Conservation (phyloP, 768 basidiomycete genomes). For the Suillus hirtellus region DNA sequence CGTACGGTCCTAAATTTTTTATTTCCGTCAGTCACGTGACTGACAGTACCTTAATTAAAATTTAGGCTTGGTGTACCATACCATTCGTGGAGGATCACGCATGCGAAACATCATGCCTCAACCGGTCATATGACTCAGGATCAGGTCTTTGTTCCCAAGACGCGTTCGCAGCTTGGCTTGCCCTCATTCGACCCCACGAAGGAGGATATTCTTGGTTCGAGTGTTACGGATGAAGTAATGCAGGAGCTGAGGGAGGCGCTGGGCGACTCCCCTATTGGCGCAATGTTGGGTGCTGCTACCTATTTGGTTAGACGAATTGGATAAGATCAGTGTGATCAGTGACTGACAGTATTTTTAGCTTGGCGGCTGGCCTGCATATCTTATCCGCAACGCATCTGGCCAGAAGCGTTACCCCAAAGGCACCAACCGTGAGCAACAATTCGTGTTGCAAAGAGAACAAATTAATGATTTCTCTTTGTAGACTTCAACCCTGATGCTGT, state of each 20-base stretch:
- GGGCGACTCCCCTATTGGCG: slow-evolving; percentile 86
- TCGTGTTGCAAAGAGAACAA: neutral
- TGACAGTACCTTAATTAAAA: slow-evolving; percentile 32
- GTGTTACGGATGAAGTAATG: slow-evolving; percentile 65
- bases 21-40: slow-evolving; percentile 23
- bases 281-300: slow-evolving; percentile 48
- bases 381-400: slow-evolving; percentile 82
- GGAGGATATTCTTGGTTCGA: slow-evolving; percentile 65
- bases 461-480: slow-evolving; percentile 19
- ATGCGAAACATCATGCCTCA: slow-evolving; percentile 93
- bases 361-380: slow-evolving; percentile 84
- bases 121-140: slow-evolving; percentile 93
- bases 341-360: slow-evolving; percentile 42
- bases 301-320: slow-evolving; percentile 53
- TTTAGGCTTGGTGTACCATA: slow-evolving; percentile 85
- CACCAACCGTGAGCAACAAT: slow-evolving; percentile 67
- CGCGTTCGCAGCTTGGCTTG: slow-evolving; percentile 71
- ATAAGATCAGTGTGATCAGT: neutral
- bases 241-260: slow-evolving; percentile 82
- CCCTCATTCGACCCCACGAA: slow-evolving; percentile 66
- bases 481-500: slow-evolving; percentile 77
- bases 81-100: slow-evolving; percentile 94
- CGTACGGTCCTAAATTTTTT: slow-evolving; percentile 46
- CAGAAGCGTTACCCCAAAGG: slow-evolving; percentile 76
- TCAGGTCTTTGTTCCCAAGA: slow-evolving; percentile 92